A percentile compares a stretch with the other conserved stretches of the same genome.
Evolutionary conservation across 345 rosid species (phyloP).

Genomic region (Carallia brachiata): DNA sequence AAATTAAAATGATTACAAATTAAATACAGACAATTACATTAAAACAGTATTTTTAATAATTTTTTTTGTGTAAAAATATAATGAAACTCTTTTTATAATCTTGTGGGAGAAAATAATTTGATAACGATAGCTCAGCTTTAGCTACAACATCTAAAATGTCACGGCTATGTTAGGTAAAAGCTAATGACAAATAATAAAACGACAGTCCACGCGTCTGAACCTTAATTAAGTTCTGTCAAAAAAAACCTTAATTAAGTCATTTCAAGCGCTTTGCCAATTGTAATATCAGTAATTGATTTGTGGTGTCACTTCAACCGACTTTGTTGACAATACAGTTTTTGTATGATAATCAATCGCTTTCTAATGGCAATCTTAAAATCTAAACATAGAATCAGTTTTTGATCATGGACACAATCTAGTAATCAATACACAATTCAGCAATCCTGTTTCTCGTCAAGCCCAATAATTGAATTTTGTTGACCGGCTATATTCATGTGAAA

Average conservation of each 20-base stretch:
- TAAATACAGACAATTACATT: too few relatives aligned
- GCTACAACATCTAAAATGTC: background rate
- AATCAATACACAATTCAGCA: too few relatives aligned
- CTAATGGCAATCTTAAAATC: background rate
- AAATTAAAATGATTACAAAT: too few relatives aligned
- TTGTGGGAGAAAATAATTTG: background rate
- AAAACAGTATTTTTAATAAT: too few relatives aligned
- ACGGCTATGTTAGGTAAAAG: background rate
- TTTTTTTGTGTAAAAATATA: too few relatives aligned
- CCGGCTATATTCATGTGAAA: too few relatives aligned
- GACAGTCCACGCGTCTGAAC: background rate
- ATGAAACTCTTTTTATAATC: too few relatives aligned
- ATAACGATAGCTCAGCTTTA: background rate
- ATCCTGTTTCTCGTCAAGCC: too few relatives aligned
- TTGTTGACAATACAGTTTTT: background rate
- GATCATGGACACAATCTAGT: too few relatives aligned
- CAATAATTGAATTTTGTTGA: too few relatives aligned
- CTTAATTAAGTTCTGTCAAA: background rate
- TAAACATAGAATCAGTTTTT: background rate
- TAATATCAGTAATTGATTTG: background rate
- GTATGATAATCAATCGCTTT: background rate
- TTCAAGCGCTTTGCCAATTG: background rate
- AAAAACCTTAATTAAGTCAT: background rate
- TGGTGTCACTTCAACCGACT: conserved; percentile 1
- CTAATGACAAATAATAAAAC: background rate